Percentiles rank a stretch among this genome's conserved stretches.
These are phyloP conservation scores for Kurtzmaniella quercitrusa DNA, from an alignment of 1,139 yeast species.

Conservation along the genomic window DNA sequence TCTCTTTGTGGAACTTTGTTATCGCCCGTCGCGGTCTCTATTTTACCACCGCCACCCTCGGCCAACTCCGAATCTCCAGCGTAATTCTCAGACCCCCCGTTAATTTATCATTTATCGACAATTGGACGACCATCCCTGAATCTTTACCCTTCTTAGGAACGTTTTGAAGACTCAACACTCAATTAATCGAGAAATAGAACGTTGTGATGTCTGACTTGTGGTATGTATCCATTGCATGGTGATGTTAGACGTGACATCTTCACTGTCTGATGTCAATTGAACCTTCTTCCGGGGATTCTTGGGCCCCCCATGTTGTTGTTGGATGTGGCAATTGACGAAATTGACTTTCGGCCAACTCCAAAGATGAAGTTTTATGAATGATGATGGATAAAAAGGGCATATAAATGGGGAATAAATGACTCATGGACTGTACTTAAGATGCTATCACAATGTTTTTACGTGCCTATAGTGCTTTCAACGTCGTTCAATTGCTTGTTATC, in stretches of 20 bases:
- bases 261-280: background rate
- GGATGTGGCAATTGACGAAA: background rate
- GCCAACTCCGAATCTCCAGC: background rate
- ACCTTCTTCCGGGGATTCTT: background rate
- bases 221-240: constrained; percentile 30
- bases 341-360: background rate
- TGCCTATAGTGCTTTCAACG: too few species aligned
- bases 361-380: too few species aligned
- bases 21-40: constrained; percentile 5
- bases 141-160: constrained; percentile 1
- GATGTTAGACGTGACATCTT: background rate
- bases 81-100: constrained; percentile 6
- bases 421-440: too few species aligned
- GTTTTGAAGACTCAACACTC: constrained; percentile 2
- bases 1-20: constrained; percentile 2
- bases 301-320: background rate
- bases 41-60: constrained; percentile 1
- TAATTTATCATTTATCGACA: constrained; percentile 5
- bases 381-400: too few species aligned
- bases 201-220: constrained; percentile 50
- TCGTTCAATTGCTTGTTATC: too few species aligned
- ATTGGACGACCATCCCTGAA: constrained; percentile 9
- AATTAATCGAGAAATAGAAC: constrained; percentile 6
- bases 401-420: too few species aligned
- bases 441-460: too few species aligned